phyloP scores from a whole-genome alignment of 148 eudicot species.

The Amaranthus palmeri region DNA sequence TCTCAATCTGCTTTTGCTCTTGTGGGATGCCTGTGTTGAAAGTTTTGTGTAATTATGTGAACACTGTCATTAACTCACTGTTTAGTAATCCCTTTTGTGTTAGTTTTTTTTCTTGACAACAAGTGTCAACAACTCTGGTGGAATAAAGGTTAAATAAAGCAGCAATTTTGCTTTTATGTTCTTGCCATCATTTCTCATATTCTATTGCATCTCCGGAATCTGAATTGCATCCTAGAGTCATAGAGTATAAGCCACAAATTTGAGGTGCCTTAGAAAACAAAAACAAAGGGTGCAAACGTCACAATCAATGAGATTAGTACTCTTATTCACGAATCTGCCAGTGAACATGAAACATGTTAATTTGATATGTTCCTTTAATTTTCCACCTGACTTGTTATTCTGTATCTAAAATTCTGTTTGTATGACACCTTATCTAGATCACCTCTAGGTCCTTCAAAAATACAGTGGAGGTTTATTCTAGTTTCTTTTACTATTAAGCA shows the following conservation, averaged over 20 bases:
- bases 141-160: neutral
- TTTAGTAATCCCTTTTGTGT: neutral
- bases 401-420: neutral
- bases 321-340: no score
- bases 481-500: neutral
- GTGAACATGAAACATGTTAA: no score
- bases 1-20: neutral
- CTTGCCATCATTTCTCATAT: neutral
- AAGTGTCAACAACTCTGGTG: neutral
- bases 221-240: neutral
- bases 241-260: neutral
- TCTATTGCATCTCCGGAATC: neutral
- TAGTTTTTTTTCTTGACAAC: neutral
- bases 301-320: no score
- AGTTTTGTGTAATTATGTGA: neutral
- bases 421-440: neutral
- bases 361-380: no score
- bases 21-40: neutral
- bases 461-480: neutral
- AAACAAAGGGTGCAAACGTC: no score
- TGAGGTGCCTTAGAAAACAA: neutral
- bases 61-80: neutral
- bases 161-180: neutral
- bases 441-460: neutral
- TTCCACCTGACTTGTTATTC: neutral